phyloP scores from a whole-genome alignment of 305 asterid species.

The Fraxinus platypoda region DNA sequence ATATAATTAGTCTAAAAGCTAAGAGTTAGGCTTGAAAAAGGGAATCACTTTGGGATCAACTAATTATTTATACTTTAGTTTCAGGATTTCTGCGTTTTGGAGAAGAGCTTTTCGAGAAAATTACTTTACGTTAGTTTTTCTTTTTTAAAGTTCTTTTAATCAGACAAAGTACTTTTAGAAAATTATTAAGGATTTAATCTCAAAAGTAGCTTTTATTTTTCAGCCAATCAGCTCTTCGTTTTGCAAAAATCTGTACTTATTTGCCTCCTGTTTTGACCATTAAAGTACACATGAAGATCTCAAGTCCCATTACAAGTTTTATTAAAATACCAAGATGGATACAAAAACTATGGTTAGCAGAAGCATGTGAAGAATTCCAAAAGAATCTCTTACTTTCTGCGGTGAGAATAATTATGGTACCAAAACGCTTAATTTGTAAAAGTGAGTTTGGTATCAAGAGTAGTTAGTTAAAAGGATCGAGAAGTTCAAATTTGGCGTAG shows the following conservation, averaged over 20 bases:
- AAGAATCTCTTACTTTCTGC: conserved; percentile 52
- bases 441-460: not conserved
- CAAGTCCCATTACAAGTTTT: conserved; percentile 15
- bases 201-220: not conserved
- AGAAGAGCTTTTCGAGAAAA: not conserved
- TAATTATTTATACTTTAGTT: conserved; percentile 29
- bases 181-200: too few relatives aligned
- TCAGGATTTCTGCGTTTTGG: not conserved
- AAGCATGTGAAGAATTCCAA: conserved; percentile 43
- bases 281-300: conserved; percentile 29
- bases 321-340: not conserved
- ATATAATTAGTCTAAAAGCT: conserved; percentile 25
- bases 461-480: not conserved
- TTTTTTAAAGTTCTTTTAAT: too few relatives aligned
- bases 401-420: conserved; percentile 7
- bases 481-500: too few relatives aligned
- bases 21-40: conserved; percentile 45
- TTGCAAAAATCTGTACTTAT: conserved; percentile 6
- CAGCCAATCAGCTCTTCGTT: conserved; percentile 14
- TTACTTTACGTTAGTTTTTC: not conserved
- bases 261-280: conserved; percentile 21
- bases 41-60: conserved; percentile 36
- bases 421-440: not conserved
- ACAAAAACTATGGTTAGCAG: conserved; percentile 24
- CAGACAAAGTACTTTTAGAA: not conserved